Evolutionary conservation across 768 basidiomycete species (phyloP).

Genomic region (Leccinum uliginosum): DNA sequence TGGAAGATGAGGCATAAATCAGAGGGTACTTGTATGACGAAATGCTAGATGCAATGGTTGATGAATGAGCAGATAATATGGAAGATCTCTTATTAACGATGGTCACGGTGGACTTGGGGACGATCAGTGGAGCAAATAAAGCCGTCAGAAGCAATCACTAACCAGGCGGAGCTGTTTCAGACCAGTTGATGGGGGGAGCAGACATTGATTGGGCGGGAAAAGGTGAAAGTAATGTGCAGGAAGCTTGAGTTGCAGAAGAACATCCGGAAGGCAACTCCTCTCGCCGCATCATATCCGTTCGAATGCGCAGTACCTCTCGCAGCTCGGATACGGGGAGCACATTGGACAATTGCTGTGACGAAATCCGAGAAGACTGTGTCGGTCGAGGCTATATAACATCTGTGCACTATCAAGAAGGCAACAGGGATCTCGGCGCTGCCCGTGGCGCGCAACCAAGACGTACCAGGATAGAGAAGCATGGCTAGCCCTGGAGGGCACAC

Average conservation of each 20-base stretch:
- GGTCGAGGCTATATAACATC: slow-evolving; percentile 12
- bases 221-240: slow-evolving; percentile 7
- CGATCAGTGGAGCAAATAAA: slow-evolving; percentile 11
- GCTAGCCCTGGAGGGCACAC: slow-evolving; percentile 9
- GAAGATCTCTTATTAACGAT: slow-evolving; percentile 35
- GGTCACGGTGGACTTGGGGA: slow-evolving; percentile 42
- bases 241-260: slow-evolving; percentile 13
- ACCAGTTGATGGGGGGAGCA: slow-evolving; percentile 33
- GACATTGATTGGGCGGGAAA: slow-evolving; percentile 20
- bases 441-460: slow-evolving; percentile 49
- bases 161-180: slow-evolving; percentile 65
- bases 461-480: slow-evolving; percentile 42
- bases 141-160: slow-evolving; percentile 23
- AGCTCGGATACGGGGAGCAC: slow-evolving; percentile 4
- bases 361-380: slow-evolving; percentile 1
- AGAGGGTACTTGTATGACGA: slow-evolving; percentile 23
- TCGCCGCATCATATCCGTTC: slow-evolving; percentile 18
- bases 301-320: slow-evolving; percentile 19
- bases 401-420: slow-evolving; percentile 14
- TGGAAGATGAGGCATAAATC: neutral
- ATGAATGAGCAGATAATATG: slow-evolving; percentile 37
- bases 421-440: slow-evolving; percentile 30
- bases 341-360: slow-evolving; percentile 1
- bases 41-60: slow-evolving; percentile 39
- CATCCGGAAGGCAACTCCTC: slow-evolving; percentile 8